These are phyloP conservation scores for Heterobasidion irregulare DNA, from an alignment of 1,284 basidiomycete genomes.

Conservation along the genomic window DNA sequence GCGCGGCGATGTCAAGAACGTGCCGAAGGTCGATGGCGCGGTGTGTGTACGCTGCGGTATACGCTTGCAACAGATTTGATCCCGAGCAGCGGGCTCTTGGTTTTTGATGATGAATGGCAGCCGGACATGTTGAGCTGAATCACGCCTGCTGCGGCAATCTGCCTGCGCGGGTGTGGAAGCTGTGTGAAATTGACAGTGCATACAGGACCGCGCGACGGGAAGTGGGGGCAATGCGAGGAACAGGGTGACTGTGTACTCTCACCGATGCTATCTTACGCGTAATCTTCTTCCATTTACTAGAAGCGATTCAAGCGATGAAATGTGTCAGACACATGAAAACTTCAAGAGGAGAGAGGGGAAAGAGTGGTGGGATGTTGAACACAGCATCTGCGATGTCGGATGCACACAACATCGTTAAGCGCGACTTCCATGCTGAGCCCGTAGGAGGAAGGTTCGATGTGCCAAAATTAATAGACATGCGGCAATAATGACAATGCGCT, in stretches of 20 bases:
- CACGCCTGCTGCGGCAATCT: conserved; percentile 88
- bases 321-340: background rate
- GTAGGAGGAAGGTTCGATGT: conserved; percentile 79
- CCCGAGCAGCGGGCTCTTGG: conserved; percentile 52
- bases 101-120: conserved; percentile 40
- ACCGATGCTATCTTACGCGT: conserved; percentile 56
- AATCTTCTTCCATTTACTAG: conserved; percentile 80
- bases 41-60: conserved; percentile 54
- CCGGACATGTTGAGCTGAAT: conserved; percentile 86
- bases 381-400: conserved; percentile 68
- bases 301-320: background rate
- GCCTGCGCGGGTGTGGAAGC: conserved; percentile 35
- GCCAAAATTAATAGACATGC: conserved; percentile 70
- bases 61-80: conserved; percentile 77
- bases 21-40: conserved; percentile 62
- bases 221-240: background rate
- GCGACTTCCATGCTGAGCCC: conserved; percentile 65
- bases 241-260: conserved; percentile 63
- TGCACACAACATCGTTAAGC: conserved; percentile 85
- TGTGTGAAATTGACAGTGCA: no score
- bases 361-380: conserved; percentile 29
- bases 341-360: no score
- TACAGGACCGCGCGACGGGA: no score
- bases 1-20: conserved; percentile 79
- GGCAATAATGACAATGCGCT: background rate